A percentile compares a stretch with the other conserved stretches of the same genome.
Evolutionary conservation across 441 rosid species (phyloP).

Genomic region (Eutrema salsugineum): DNA sequence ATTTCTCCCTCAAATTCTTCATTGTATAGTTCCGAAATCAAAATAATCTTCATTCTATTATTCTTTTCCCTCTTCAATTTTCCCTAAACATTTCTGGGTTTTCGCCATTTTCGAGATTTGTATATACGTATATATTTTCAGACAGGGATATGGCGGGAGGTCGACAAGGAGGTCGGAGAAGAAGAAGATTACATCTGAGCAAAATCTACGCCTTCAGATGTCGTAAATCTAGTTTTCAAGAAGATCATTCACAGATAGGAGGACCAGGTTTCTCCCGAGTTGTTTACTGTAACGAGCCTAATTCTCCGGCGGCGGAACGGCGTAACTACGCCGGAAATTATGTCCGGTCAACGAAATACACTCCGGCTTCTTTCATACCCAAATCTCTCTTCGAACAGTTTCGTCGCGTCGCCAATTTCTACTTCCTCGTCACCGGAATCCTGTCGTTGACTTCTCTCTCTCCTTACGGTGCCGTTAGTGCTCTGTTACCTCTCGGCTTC

Average conservation of each 20-base stretch:
- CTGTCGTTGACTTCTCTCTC: constrained; percentile 78
- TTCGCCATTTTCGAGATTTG: background rate
- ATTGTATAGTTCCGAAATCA: background rate
- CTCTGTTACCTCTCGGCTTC: constrained; percentile 70
- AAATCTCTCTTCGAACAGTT: constrained; percentile 93
- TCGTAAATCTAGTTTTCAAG: constrained; percentile 67
- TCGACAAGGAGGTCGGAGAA: constrained; percentile 29
- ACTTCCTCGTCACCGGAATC: constrained; percentile 75
- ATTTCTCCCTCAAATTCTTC: background rate
- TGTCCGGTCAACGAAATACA: constrained; percentile 83
- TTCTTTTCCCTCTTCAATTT: background rate
- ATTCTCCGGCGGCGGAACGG: constrained; percentile 50
- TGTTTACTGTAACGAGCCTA: constrained; percentile 79
- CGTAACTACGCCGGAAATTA: constrained; percentile 56
- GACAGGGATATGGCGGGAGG: constrained; percentile 24
- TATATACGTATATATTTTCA: background rate
- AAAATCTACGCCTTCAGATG: constrained; percentile 64
- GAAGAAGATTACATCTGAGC: constrained; percentile 63
- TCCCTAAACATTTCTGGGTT: background rate
- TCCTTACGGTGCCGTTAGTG: constrained; percentile 76
- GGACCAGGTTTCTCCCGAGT: constrained; percentile 95
- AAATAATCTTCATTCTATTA: constrained; percentile 3
- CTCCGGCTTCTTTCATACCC: constrained; percentile 72
- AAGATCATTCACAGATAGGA: constrained; percentile 82
- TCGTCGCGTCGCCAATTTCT: constrained; percentile 89